Conservation (phyloP, 768 basidiomycete species). For the Chlorophyllum brunneum region DNA sequence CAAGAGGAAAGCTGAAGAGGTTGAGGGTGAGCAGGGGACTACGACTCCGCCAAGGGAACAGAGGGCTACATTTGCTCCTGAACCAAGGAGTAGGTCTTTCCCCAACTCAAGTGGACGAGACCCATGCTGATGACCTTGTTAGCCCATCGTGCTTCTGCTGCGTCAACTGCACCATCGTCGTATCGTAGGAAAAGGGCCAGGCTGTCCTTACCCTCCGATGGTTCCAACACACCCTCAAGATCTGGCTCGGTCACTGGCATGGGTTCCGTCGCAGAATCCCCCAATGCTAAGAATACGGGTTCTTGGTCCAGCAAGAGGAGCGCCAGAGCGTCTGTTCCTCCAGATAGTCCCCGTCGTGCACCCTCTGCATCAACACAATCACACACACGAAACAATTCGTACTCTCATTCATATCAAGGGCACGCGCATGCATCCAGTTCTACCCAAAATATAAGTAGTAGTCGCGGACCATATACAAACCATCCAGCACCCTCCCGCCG, state of each 20-base stretch:
- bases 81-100: constrained; percentile 50
- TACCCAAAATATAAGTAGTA: no score
- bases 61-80: constrained; percentile 63
- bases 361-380: constrained; percentile 20
- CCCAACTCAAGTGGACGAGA: constrained; percentile 19
- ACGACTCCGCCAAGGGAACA: constrained; percentile 61
- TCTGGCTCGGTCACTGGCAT: constrained; percentile 8
- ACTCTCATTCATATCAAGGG: constrained; percentile 13
- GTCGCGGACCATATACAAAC: not conserved
- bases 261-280: constrained; percentile 14
- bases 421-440: not conserved
- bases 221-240: constrained; percentile 34
- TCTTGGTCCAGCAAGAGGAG: constrained; percentile 42
- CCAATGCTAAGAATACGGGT: constrained; percentile 40
- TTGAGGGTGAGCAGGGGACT: constrained; percentile 44
- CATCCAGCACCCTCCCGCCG: constrained; percentile 38
- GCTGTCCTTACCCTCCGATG: constrained; percentile 41
- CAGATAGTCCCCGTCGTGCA: constrained; percentile 17
- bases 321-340: constrained; percentile 17
- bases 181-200: constrained; percentile 67
- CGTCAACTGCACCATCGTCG: constrained; percentile 64
- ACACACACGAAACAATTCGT: constrained; percentile 20
- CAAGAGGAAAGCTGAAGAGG: constrained; percentile 73
- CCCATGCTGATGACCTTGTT: constrained; percentile 20
- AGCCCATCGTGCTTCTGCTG: constrained; percentile 53